A percentile compares a stretch with the other conserved stretches of the same genome.
These are phyloP conservation scores for Moesziomyces sp. DNA, from an alignment of 1,284 basidiomycete species.

Conservation along the genomic window DNA sequence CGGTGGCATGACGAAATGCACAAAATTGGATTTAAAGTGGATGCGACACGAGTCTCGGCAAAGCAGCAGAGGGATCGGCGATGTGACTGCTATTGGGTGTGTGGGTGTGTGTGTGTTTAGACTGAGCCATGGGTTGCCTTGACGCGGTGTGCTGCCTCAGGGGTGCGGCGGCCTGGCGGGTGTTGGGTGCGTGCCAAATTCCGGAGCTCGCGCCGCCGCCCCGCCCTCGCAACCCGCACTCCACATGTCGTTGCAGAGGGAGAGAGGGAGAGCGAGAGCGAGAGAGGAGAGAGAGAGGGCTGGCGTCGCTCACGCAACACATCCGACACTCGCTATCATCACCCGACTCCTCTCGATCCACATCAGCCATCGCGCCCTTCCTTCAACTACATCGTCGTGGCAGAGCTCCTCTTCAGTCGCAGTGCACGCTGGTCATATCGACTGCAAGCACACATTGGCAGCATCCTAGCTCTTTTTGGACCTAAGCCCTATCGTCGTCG, in stretches of 20 bases:
- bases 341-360: not conserved
- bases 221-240: not conserved
- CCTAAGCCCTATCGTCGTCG: not conserved
- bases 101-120: constrained; percentile 3
- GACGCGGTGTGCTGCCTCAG: not conserved
- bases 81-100: not conserved
- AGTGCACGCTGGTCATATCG: too few relatives aligned
- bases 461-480: not conserved
- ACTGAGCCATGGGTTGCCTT: not conserved
- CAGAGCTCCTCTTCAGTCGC: not conserved
- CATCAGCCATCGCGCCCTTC: not conserved
- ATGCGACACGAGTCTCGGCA: not conserved
- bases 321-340: not conserved
- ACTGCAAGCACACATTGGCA: too few relatives aligned
- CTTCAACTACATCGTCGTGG: not conserved
- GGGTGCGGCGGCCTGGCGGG: not conserved
- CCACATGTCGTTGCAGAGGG: constrained; percentile 8
- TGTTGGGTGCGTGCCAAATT: constrained; percentile 3
- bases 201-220: constrained; percentile 6
- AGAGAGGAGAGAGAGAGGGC: not conserved
- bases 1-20: not conserved
- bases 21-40: not conserved
- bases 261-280: not conserved
- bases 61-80: not conserved
- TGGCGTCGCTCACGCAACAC: not conserved